phyloP scores from a whole-genome alignment of 306 rosid genomes.

The Aeschynomene evenia region DNA sequence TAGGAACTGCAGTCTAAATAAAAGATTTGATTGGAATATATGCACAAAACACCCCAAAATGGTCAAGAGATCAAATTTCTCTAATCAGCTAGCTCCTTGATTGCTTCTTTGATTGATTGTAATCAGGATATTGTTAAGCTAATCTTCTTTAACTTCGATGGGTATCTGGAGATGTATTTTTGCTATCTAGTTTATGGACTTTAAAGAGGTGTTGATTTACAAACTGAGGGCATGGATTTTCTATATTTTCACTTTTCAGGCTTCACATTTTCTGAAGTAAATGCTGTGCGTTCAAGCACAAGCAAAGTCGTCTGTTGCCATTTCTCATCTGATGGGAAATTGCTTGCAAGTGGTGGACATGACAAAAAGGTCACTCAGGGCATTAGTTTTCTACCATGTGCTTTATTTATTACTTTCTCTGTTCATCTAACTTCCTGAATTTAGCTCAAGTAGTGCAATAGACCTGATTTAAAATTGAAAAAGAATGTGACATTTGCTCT shows the following conservation, averaged over 20 bases:
- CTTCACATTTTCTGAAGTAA: slow-evolving; percentile 71
- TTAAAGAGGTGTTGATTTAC: neutral
- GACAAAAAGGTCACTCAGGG: slow-evolving; percentile 76
- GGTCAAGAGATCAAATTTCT: neutral
- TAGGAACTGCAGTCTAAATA: neutral
- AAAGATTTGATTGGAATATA: neutral
- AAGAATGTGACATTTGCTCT: slow-evolving; percentile 17
- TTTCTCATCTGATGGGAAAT: slow-evolving; percentile 94
- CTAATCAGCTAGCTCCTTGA: neutral
- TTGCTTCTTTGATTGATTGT: slow-evolving; percentile 9
- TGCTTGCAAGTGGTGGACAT: slow-evolving; percentile 97
- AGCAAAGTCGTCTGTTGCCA: slow-evolving; percentile 83
- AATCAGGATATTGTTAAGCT: too few relatives aligned
- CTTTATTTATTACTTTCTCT: slow-evolving; percentile 4
- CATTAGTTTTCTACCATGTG: neutral
- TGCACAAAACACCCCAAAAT: neutral
- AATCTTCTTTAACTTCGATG: neutral
- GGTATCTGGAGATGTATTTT: neutral
- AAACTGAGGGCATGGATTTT: slow-evolving; percentile 32
- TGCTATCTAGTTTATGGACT: slow-evolving; percentile 4
- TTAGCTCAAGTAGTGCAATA: neutral
- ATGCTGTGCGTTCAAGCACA: slow-evolving; percentile 63
- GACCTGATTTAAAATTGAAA: slow-evolving; percentile 7
- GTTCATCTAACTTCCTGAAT: slow-evolving; percentile 17
- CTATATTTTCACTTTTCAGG: slow-evolving; percentile 59